Evolutionary conservation across 2,329 filamentous ascomycete genomes (phyloP), one percentile per base, ranked within the genome.

Genomic region (Fusarium neocosmosporiellum): DNA sequence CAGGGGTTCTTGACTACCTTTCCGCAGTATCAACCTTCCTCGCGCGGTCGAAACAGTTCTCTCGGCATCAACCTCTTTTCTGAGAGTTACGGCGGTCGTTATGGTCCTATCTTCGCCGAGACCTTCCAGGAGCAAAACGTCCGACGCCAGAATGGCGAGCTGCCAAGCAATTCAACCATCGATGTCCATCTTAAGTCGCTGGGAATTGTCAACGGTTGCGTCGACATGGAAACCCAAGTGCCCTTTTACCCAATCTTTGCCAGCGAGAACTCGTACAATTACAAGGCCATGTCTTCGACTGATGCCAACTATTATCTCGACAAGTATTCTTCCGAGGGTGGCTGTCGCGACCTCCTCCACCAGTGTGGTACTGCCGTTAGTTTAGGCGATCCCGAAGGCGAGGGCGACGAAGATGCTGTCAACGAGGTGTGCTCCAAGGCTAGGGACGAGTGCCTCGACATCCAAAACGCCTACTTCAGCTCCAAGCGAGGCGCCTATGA

Each of bases 41-140:
- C 67, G 2, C 60, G 60, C 20, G 67, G 86, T 6, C 79, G 80
- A 36, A 83, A 84, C 69, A 81, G 84, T 41, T 81, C 86, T 0
- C 75, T 90, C 20, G 88, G 88, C 7, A 85, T 94, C 61, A 90
- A 91, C 74, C 82, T 94, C 6, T 93, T 92, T 69, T 87, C 90
- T 1, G 91, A 94, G 79, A 92, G 89, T 80, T 92, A 93, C 78
- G 89, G 91, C 36, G 93, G 93, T 14, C 88, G 90, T 64, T 94
- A 93, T 74, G 92, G 90, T 0, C 91, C 91, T 3, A 83, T 88
- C 2, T 92, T 93, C 74, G 89, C 90, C 13, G 83, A 84, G 22
- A 80, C 85, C 24, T 88, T 87, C 82, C 86, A 92, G 75, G 79
- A 88, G 64, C 91, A 94, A 80, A 94, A 94, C 73, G 78, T 83